These are phyloP conservation scores for Exophiala alcalophila DNA, from an alignment of 2,329 filamentous ascomycete genomes.

Conservation along the genomic window DNA sequence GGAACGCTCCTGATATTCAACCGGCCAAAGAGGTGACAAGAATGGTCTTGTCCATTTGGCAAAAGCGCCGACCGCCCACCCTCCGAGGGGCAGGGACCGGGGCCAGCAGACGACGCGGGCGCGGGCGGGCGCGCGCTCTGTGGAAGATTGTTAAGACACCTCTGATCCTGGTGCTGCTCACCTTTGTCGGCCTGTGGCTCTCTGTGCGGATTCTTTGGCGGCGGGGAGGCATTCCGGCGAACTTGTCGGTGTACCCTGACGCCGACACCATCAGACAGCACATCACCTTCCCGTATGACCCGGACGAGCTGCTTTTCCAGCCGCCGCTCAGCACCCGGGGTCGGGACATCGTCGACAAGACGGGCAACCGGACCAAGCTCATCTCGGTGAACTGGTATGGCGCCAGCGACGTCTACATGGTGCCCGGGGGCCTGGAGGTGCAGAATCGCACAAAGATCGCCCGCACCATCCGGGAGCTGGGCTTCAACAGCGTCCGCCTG, in stretches of 20 bases:
- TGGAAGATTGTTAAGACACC: slow-evolving; percentile 9
- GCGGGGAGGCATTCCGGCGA: slow-evolving; percentile 8
- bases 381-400: slow-evolving; percentile 70
- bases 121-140: slow-evolving; percentile 3
- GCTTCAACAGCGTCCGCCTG: slow-evolving; percentile 68
- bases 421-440: slow-evolving; percentile 62
- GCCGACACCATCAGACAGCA: slow-evolving; percentile 4
- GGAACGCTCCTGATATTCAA: too few species aligned
- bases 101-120: slow-evolving; percentile 2
- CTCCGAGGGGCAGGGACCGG: too few species aligned
- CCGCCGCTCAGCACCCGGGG: slow-evolving; percentile 60
- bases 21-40: too few species aligned
- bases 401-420: slow-evolving; percentile 63
- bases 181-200: slow-evolving; percentile 10
- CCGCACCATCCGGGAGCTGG: slow-evolving; percentile 56
- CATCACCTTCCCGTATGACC: slow-evolving; percentile 3
- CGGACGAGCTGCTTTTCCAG: slow-evolving; percentile 38
- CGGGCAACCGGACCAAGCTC: slow-evolving; percentile 59
- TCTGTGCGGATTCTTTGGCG: slow-evolving; percentile 10
- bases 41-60: slow-evolving; percentile 9
- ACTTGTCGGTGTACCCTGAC: slow-evolving; percentile 12
- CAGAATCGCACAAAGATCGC: slow-evolving; percentile 62
- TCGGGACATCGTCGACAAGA: slow-evolving; percentile 59
- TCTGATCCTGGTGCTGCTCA: slow-evolving; percentile 5
- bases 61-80: not conserved